Evolutionary conservation across 108 stramenopile species (phyloP), one percentile per base, ranked within the genome.

Genomic region (Conticribra guillardii): DNA sequence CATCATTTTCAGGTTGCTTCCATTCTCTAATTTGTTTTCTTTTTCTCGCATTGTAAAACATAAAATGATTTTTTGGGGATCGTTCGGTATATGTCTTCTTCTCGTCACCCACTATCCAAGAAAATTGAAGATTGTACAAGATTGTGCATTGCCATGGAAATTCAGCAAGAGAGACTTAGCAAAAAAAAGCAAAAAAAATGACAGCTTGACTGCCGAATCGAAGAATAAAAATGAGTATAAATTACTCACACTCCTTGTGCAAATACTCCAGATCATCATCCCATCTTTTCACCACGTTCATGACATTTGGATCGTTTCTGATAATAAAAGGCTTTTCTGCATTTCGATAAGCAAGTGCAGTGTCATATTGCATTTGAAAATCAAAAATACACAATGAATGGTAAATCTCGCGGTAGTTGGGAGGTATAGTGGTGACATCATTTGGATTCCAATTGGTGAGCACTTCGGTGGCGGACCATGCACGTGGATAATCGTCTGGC

Each of bases 311-410:
- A 60, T 92, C 82, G 67, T 95, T 88, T 37, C 86, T 82, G 15
- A 97, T 57, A 28, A 97, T 76, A 84, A 98, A 98, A 16, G 98
- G 98, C 18, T 93, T 76, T 70, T 98, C 97, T 0, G 83, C 83
- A 46, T 78, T 29, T 24, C 85, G 75, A 71, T 92, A 92, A 18
- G 28, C 60, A 19, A 59, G 34, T 18, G 83, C 82, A 46, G 54
- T 74, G 23, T 79, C 65, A 26, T 51, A 80, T 54, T 89, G 80
- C 14, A 55, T 69, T 15, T 67, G 71, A 68, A 82, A 89, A 57
- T 92, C 92, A 65, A 90, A 84, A 8, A 81, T 60, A 67, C 92
- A 93, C 19, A 93, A 55, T 26, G 82, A 69, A 58, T 90, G 92
- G 63, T 93, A 84, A 16, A 90, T 78, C 9, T 72, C 54, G 19